Percentiles rank a stretch among this genome's conserved stretches.
Evolutionary conservation across 345 rosid species (phyloP).

Genomic region (Reutealis trisperma): DNA sequence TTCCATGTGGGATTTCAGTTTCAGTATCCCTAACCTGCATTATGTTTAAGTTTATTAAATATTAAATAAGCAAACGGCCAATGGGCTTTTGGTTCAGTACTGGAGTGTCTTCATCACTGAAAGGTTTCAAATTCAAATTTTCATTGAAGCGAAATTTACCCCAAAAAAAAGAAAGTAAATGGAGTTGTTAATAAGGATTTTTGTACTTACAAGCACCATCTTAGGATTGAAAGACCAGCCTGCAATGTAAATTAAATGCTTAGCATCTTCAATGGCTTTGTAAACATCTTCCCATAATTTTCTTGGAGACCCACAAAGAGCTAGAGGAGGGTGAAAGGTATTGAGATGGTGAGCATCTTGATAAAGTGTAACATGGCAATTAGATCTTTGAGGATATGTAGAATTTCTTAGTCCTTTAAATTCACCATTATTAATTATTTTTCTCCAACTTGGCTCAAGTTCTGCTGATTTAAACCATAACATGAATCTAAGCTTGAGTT

Average conservation of each 20-base stretch:
- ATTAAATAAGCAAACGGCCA: no score
- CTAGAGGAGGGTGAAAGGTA: conserved; percentile 54
- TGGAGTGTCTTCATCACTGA: no score
- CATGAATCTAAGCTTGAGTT: conserved; percentile 59
- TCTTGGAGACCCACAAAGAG: conserved; percentile 42
- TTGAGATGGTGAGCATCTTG: conserved; percentile 73
- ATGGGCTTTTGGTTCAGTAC: no score
- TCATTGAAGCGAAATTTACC: background rate
- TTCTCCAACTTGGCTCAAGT: conserved; percentile 59
- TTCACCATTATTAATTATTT: conserved; percentile 36
- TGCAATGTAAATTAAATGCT: conserved; percentile 72
- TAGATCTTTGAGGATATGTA: conserved; percentile 71
- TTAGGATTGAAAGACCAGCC: conserved; percentile 93
- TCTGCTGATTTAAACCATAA: conserved; percentile 86
- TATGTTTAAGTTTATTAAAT: background rate
- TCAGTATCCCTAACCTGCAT: conserved; percentile 62
- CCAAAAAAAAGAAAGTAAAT: background rate
- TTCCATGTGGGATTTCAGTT: conserved; percentile 60
- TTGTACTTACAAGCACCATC: conserved; percentile 54
- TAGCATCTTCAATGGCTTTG: conserved; percentile 74
- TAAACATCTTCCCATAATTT: conserved; percentile 84
- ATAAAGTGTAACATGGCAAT: conserved; percentile 66
- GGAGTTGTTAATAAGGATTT: background rate
- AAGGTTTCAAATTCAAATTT: no score
- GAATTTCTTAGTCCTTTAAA: conserved; percentile 66